These are phyloP conservation scores for Boletellus ananas DNA, from an alignment of 768 basidiomycete species.

Conservation along the genomic window DNA sequence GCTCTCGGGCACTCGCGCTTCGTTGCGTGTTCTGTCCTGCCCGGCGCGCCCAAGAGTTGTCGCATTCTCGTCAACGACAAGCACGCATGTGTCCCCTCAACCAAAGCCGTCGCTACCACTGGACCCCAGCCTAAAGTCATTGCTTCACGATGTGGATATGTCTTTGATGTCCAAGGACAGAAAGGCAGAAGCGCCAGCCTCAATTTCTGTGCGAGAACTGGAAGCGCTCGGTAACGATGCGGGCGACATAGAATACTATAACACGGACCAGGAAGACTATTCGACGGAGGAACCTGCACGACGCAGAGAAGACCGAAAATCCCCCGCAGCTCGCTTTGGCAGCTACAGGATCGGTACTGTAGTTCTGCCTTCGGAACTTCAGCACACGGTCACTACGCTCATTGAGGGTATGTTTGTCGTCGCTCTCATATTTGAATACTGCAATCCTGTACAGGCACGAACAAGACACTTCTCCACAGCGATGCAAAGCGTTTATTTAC, in stretches of 20 bases:
- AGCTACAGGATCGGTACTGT: slow-evolving; percentile 69
- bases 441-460: slow-evolving; percentile 44
- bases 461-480: slow-evolving; percentile 60
- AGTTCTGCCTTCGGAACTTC: slow-evolving; percentile 68
- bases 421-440: slow-evolving; percentile 5
- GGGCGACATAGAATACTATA: slow-evolving; percentile 30
- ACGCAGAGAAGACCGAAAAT: slow-evolving; percentile 49
- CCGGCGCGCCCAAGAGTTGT: slow-evolving; percentile 21
- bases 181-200: slow-evolving; percentile 21
- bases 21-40: slow-evolving; percentile 24
- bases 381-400: slow-evolving; percentile 57
- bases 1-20: slow-evolving; percentile 22
- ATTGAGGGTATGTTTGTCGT: slow-evolving; percentile 52
- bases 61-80: slow-evolving; percentile 32
- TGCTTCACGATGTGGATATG: slow-evolving; percentile 67
- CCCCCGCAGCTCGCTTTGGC: slow-evolving; percentile 80
- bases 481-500: slow-evolving; percentile 73
- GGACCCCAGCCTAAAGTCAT: slow-evolving; percentile 59
- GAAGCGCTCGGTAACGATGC: slow-evolving; percentile 43
- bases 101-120: slow-evolving; percentile 61
- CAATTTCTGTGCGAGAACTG: slow-evolving; percentile 46
- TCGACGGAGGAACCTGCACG: slow-evolving; percentile 21
- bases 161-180: slow-evolving; percentile 44
- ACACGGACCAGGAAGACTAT: slow-evolving; percentile 33
- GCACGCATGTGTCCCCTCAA: slow-evolving; percentile 28